phyloP scores from a whole-genome alignment of 495 filamentous ascomycete species.

The Penicillium riverlandense region DNA sequence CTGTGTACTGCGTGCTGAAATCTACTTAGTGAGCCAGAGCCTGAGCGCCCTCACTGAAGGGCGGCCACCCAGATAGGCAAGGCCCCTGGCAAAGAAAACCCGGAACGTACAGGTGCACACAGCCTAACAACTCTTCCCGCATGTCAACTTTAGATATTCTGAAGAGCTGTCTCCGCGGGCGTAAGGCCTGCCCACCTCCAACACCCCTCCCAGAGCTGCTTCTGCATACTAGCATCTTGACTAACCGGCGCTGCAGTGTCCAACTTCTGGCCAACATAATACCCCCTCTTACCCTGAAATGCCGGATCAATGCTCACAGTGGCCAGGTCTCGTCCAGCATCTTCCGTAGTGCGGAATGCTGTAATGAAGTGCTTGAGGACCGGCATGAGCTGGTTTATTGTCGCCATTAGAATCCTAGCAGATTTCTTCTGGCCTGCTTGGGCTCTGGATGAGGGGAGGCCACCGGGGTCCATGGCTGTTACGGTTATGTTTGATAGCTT shows the following conservation, averaged over 20 bases:
- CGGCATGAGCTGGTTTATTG: constrained; percentile 13
- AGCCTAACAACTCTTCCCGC: too few relatives aligned
- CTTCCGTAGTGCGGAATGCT: constrained; percentile 10
- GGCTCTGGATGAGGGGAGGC: constrained; percentile 12
- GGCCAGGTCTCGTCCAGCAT: constrained; percentile 15
- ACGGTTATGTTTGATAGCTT: constrained; percentile 12
- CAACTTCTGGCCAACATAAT: constrained; percentile 9
- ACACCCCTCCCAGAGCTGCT: constrained; percentile 13
- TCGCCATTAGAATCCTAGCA: constrained; percentile 2
- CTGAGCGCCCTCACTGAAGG: too few relatives aligned
- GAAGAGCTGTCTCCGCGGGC: constrained; percentile 8
- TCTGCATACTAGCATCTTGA: constrained; percentile 1
- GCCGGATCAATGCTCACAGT: constrained; percentile 9
- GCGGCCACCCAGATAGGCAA: too few relatives aligned
- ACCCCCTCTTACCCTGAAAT: constrained; percentile 11
- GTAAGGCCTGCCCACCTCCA: constrained; percentile 14
- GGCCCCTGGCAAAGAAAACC: too few relatives aligned
- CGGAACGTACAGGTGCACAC: too few relatives aligned
- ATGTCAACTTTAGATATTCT: neutral
- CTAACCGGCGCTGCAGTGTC: constrained; percentile 3
- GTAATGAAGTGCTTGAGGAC: constrained; percentile 25
- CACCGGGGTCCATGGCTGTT: constrained; percentile 20
- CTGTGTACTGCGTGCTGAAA: too few relatives aligned
- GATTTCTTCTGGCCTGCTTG: constrained; percentile 10
- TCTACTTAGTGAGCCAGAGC: too few relatives aligned